phyloP scores from a whole-genome alignment of 345 rosid species.

The Sapria himalayana region DNA sequence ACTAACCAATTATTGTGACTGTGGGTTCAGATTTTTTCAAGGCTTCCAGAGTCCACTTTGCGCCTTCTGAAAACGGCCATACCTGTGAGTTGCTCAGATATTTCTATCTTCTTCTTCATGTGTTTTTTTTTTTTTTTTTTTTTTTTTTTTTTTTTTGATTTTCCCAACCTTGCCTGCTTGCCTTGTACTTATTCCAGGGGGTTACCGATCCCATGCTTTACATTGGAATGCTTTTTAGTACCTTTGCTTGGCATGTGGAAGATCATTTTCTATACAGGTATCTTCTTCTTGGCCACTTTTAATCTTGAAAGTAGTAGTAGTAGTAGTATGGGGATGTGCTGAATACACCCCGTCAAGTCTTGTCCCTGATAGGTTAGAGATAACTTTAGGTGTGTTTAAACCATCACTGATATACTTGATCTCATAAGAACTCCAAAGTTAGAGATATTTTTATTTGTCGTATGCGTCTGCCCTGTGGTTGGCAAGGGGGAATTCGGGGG shows the following conservation, averaged over 20 bases:
- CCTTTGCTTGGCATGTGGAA: slow-evolving; percentile 99
- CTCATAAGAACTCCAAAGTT: too few relatives aligned
- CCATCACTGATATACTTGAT: too few relatives aligned
- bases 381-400: too few relatives aligned
- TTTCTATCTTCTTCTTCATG: background rate
- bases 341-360: too few relatives aligned
- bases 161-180: slow-evolving; percentile 4
- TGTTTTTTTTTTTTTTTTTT: background rate
- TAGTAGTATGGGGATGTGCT: too few relatives aligned
- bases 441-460: too few relatives aligned
- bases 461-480: too few relatives aligned
- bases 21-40: slow-evolving; percentile 54
- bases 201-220: slow-evolving; percentile 99
- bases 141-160: background rate
- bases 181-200: slow-evolving; percentile 43
- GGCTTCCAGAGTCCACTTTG: slow-evolving; percentile 63
- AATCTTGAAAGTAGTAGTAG: too few relatives aligned
- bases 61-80: slow-evolving; percentile 74
- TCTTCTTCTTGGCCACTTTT: background rate
- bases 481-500: too few relatives aligned
- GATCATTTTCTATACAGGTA: slow-evolving; percentile 98
- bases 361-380: too few relatives aligned
- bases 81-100: slow-evolving; percentile 36
- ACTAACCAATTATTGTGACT: too few relatives aligned
- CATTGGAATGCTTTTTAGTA: slow-evolving; percentile 96